Conservation (phyloP, 2,329 filamentous ascomycete genomes). For the Pseudohalonectria lignicola region DNA sequence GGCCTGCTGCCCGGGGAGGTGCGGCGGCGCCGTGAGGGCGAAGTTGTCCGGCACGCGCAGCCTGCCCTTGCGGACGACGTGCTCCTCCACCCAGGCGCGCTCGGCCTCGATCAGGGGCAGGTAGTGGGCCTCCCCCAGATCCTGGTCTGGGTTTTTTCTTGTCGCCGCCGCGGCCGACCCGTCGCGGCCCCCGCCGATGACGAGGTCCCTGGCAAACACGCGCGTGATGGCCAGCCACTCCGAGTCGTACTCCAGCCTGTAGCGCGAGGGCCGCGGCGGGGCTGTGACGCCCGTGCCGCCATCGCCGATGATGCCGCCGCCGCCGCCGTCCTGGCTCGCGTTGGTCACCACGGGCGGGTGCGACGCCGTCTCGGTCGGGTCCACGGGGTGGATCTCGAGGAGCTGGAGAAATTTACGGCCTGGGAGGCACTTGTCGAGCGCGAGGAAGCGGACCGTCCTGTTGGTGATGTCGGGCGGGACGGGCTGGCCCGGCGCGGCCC, state of each 20-base stretch:
- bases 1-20: conserved; percentile 31
- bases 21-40: conserved; percentile 59
- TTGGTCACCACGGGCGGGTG: conserved; percentile 8
- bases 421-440: conserved; percentile 83
- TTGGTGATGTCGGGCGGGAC: conserved; percentile 67
- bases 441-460: conserved; percentile 70
- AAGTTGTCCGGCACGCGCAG: conserved; percentile 73
- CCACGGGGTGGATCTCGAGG: conserved; percentile 45
- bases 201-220: conserved; percentile 57
- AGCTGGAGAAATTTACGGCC: conserved; percentile 75
- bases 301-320: too few species aligned
- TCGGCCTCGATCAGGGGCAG: conserved; percentile 55
- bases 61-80: conserved; percentile 52
- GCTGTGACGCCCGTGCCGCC: conserved; percentile 2
- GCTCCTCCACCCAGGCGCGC: conserved; percentile 67
- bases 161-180: conserved; percentile 28
- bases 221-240: conserved; percentile 95
- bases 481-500: conserved; percentile 39
- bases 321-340: background rate
- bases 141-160: too few species aligned
- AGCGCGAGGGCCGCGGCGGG: conserved; percentile 25
- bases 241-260: conserved; percentile 67
- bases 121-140: conserved; percentile 63
- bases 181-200: conserved; percentile 44
- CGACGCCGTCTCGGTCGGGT: conserved; percentile 15